These are phyloP conservation scores for Eimeria praecox DNA, from an alignment of 169 alveolate genomes.

Conservation along the genomic window DNA sequence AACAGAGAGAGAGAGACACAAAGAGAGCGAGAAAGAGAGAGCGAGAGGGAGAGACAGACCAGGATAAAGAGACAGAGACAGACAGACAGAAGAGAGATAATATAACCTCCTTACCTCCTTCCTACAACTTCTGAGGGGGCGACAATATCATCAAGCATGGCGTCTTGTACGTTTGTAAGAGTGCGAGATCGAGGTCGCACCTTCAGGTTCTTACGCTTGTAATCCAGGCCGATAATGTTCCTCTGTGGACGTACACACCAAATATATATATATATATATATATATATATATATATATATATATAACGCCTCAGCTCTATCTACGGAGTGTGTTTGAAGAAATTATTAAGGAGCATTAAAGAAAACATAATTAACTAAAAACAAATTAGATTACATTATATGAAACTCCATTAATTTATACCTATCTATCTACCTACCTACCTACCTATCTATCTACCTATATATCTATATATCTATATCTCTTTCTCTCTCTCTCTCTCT, in stretches of 20 bases:
- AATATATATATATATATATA: not conserved
- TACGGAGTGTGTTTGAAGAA: too few relatives aligned
- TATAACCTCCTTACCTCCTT: slow-evolving; percentile 89
- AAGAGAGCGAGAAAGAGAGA: not conserved
- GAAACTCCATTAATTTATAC: too few relatives aligned
- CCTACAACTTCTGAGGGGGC: slow-evolving; percentile 97
- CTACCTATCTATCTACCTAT: too few relatives aligned
- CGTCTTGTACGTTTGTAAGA: slow-evolving; percentile 97
- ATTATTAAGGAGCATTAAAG: too few relatives aligned
- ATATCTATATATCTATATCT: too few relatives aligned
- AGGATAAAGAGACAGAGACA: not conserved
- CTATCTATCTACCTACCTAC: too few relatives aligned
- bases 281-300: not conserved
- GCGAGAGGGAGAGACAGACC: not conserved
- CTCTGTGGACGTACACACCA: slow-evolving; percentile 85
- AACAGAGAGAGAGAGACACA: not conserved
- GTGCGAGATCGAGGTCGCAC: slow-evolving; percentile 97
- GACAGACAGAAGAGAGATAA: not conserved
- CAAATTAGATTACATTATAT: too few relatives aligned
- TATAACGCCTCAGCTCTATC: too few relatives aligned
- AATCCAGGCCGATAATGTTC: slow-evolving; percentile 93
- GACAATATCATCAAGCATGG: slow-evolving; percentile 97
- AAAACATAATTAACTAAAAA: too few relatives aligned
- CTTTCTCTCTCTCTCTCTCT: too few relatives aligned
- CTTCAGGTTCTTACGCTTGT: slow-evolving; percentile 91